Conservation (phyloP, 345 rosid genomes). For the Mercurialis annua region DNA sequence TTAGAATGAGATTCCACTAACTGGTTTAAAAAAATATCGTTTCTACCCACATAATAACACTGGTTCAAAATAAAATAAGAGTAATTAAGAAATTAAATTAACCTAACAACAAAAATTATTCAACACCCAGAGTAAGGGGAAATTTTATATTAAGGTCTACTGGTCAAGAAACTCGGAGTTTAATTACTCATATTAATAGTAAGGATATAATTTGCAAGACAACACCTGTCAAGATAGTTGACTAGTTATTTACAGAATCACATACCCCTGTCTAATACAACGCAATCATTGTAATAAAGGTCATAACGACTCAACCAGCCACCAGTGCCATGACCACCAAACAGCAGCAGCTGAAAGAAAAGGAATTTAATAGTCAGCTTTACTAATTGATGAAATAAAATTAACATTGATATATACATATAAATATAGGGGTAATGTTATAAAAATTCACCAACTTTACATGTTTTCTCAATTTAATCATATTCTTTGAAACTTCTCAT, state of each 20-base stretch:
- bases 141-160: too few species aligned
- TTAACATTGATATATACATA: neutral
- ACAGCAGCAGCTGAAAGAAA: constrained; percentile 72
- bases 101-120: neutral
- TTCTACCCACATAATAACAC: too few species aligned
- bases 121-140: too few species aligned
- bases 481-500: too few species aligned
- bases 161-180: too few species aligned
- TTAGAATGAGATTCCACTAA: neutral
- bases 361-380: constrained; percentile 11
- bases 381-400: neutral
- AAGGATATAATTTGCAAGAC: neutral
- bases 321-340: constrained; percentile 98
- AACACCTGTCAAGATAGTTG: neutral
- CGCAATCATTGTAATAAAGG: constrained; percentile 81
- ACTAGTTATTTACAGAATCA: constrained; percentile 19
- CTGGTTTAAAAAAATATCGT: neutral
- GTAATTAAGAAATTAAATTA: neutral
- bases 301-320: constrained; percentile 99
- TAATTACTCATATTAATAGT: neutral
- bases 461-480: too few species aligned
- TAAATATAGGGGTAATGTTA: too few species aligned
- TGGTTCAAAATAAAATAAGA: too few species aligned
- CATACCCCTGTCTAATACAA: constrained; percentile 86
- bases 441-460: too few species aligned